Conservation (phyloP, 2,329 filamentous ascomycete species). For the Calonectria pseudoturangicola region DNA sequence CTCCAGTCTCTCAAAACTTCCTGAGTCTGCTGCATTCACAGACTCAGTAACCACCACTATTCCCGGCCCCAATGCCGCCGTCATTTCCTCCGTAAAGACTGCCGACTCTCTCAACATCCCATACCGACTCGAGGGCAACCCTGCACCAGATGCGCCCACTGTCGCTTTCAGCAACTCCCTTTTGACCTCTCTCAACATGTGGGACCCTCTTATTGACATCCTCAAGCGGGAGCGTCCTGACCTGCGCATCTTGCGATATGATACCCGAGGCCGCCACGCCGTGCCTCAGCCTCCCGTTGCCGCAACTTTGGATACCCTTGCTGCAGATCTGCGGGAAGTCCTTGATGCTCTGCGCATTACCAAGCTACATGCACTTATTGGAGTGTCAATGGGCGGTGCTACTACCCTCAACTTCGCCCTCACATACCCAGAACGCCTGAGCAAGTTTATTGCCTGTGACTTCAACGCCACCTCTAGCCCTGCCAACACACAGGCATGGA, state of each 20-base stretch:
- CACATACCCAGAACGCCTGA: slow-evolving; percentile 75
- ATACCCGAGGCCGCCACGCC: slow-evolving; percentile 80
- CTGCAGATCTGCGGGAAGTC: slow-evolving; percentile 79
- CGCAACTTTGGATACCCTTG: slow-evolving; percentile 78
- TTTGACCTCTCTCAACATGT: slow-evolving; percentile 86
- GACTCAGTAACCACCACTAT: slow-evolving; percentile 75
- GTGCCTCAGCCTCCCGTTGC: slow-evolving; percentile 68
- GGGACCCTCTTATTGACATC: slow-evolving; percentile 82
- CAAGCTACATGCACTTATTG: slow-evolving; percentile 80
- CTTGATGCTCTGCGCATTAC: slow-evolving; percentile 82
- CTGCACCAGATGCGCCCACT: slow-evolving; percentile 79
- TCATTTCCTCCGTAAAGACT: slow-evolving; percentile 81
- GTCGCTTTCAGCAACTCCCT: slow-evolving; percentile 88
- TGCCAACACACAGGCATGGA: slow-evolving; percentile 87
- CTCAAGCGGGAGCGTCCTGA: slow-evolving; percentile 76
- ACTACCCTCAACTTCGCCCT: slow-evolving; percentile 85
- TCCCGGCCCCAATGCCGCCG: slow-evolving; percentile 69
- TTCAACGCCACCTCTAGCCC: slow-evolving; percentile 84
- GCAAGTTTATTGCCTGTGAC: slow-evolving; percentile 82
- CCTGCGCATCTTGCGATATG: slow-evolving; percentile 85
- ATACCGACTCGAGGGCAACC: slow-evolving; percentile 85
- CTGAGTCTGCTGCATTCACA: slow-evolving; percentile 69
- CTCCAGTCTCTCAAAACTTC: slow-evolving; percentile 70
- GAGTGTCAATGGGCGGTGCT: slow-evolving; percentile 88
- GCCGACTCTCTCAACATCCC: slow-evolving; percentile 80